phyloP scores from a whole-genome alignment of 2,329 filamentous ascomycete species.

The Chaetoscypha palmicola region DNA sequence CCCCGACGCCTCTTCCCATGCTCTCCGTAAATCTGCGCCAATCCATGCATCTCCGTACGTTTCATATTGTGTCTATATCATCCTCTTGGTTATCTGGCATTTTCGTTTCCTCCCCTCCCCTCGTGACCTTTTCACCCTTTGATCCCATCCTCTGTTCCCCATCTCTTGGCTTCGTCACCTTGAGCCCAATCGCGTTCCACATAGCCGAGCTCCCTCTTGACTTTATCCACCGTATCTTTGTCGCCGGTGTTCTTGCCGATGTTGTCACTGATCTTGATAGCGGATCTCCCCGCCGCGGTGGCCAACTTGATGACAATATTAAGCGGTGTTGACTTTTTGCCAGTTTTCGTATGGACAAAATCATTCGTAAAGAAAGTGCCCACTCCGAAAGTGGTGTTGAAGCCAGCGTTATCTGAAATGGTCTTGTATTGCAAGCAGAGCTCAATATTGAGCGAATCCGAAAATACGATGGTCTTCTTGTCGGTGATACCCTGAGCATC shows the following conservation, averaged over 20 bases:
- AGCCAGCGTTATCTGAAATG: slow-evolving; percentile 70
- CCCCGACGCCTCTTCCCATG: too few relatives aligned
- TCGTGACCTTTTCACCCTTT: not conserved
- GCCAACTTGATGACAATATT: slow-evolving; percentile 99
- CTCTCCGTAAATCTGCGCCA: too few relatives aligned
- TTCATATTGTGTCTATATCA: too few relatives aligned
- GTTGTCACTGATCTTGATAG: slow-evolving; percentile 91
- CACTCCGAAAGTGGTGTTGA: slow-evolving; percentile 85
- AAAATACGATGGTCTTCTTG: slow-evolving; percentile 89
- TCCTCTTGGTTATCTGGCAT: not conserved
- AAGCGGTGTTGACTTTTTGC: slow-evolving; percentile 78
- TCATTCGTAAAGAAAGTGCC: slow-evolving; percentile 97
- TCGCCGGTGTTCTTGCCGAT: slow-evolving; percentile 89
- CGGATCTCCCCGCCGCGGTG: slow-evolving; percentile 70
- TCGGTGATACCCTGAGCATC: slow-evolving; percentile 55
- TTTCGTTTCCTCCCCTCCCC: not conserved
- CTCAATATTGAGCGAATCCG: slow-evolving; percentile 88
- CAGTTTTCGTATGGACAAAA: slow-evolving; percentile 64
- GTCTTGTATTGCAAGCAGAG: slow-evolving; percentile 85
- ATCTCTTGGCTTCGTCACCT: slow-evolving; percentile 77
- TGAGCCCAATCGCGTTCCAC: slow-evolving; percentile 75
- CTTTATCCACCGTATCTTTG: slow-evolving; percentile 65
- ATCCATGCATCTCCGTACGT: too few relatives aligned
- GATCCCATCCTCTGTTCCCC: slow-evolving; percentile 51
- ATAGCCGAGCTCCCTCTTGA: slow-evolving; percentile 83